phyloP scores from a whole-genome alignment of 108 stramenopile species.

The Discostella stelligeroides region DNA sequence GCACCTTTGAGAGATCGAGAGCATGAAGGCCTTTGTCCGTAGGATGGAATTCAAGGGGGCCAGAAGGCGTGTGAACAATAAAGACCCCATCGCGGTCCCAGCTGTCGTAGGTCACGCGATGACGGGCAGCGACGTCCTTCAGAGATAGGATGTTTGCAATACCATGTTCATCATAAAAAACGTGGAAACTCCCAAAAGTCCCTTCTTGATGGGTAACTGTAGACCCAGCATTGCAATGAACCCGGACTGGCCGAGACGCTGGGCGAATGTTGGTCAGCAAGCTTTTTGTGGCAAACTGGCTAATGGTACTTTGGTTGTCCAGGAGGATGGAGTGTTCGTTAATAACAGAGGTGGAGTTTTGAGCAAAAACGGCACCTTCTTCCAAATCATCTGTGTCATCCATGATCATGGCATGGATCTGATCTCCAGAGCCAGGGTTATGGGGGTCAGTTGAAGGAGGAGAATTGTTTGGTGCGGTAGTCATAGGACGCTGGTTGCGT shows the following conservation, averaged over 20 bases:
- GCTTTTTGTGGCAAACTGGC: background rate
- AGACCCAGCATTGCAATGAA: constrained; percentile 28
- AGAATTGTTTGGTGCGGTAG: no score
- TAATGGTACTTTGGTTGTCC: no score
- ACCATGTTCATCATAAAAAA: constrained; percentile 42
- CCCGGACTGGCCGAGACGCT: background rate
- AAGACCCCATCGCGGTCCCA: constrained; percentile 21
- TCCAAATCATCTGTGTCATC: no score
- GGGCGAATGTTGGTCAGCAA: constrained; percentile 6
- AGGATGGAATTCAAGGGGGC: background rate
- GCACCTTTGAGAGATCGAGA: background rate
- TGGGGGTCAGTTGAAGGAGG: no score
- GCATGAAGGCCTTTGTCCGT: background rate
- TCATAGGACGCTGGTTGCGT: no score
- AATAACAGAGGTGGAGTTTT: background rate
- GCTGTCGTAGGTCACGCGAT: constrained; percentile 36
- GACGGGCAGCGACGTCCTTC: constrained; percentile 1
- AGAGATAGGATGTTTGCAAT: constrained; percentile 40
- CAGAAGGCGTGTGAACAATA: background rate
- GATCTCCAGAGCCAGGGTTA: no score
- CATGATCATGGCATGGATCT: no score
- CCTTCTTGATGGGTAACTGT: constrained; percentile 9
- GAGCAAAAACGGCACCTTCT: background rate
- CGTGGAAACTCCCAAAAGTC: constrained; percentile 4
- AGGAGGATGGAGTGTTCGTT: background rate